Base-by-base conservation (phyloP, 2,329 filamentous ascomycete species). In the Fusarium sp. region DNA sequence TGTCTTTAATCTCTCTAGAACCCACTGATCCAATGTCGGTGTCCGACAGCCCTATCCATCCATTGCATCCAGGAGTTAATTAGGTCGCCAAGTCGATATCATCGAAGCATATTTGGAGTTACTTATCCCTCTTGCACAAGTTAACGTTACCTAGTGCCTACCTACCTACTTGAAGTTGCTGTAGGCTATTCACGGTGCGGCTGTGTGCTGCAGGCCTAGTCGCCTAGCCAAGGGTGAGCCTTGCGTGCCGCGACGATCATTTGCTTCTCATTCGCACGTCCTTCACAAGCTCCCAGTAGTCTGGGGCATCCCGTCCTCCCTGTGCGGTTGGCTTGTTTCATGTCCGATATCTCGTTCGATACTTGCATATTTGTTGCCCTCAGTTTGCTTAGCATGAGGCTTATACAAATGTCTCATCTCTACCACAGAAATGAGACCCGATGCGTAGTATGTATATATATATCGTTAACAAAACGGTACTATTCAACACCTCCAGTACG, bases 221-320 rank as follows among this genome's bases (percentile, higher is more conserved):
- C 53, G 52, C 32, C 31, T 32, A 46, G 54, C 25, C 56, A 58
- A 36, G 54, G 64, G 58, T 63, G 49, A 59, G 57, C 69, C n/a
- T 61, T 64, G 67, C 68, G 56, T 71, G 65, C 69, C 69, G 69
- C 53, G 69, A 65, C 65, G 69, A 71, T 71, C 69, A 71, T 69
- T 67, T 69, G 57, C 66, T 60, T 63, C 48, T 60, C 43, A 42
- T 47, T 62, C 41, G 39, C 49, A 55, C 61, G 44, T 56, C 40
- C 54, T 58, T 66, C 62, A 10, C 29, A 32, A 32, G 11, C 29
- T 32, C 31, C 65, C 65, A 68, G 53, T 49, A 64, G 54, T 71
- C 69, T 71, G 69, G 69, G 63, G 68, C 62, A 71, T 71, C 69
- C 68, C 60, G 60, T 70, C 64, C 58, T 69, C 52, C 51, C 41